Evolutionary conservation across 2,329 filamentous ascomycete species (phyloP), one percentile per base, ranked within the genome.

Genomic region (Aspergillus candidus): DNA sequence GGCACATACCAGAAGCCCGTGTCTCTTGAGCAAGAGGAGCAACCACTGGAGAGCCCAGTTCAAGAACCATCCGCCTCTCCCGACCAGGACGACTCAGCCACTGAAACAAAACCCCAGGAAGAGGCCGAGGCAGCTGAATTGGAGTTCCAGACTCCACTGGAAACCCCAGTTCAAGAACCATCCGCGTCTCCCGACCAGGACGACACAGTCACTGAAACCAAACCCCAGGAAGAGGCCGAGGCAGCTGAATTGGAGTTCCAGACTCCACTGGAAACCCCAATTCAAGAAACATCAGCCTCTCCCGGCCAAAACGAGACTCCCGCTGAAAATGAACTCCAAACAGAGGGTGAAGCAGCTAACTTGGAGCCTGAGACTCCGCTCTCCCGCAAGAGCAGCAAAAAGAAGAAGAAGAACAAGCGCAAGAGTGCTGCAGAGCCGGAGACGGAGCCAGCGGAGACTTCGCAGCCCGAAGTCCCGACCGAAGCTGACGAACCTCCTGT

Each of bases 361-460:
- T 10, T 27, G 2, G 49, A 50, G 32, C 10, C 35, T 14, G 52
- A 54, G 30, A 14, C 36, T 36, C n/a, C 43, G 10, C 38, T 50
- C 5, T 45, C 45, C 5, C 49, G 51, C 32, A 54, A 50, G 29
- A 41, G 13, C 15, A 53, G 51, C 44, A 58, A 53, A 32, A 54
- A 53, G 42, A 55, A 50, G 41, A 55, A 55, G 44, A 56, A 57
- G 35, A 57, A 53, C 35, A 53, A 49, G 43, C 46, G 48, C 11
- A 54, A 57, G 39, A 46, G 36, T 30, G 36, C 32, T 27, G 32
- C 37, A 10, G 47, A 48, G 31, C 27, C 22, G 15, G 47, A 47
- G 10, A 11, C 32, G 4, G 50, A 53, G 34, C 4, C 42, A 7
- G 31, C 34, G 3, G 42, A 47, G 30, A 15, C 32, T 7, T 6